Conservation (phyloP, 2,329 filamentous ascomycete species). For the Clonostachys chloroleuca region DNA sequence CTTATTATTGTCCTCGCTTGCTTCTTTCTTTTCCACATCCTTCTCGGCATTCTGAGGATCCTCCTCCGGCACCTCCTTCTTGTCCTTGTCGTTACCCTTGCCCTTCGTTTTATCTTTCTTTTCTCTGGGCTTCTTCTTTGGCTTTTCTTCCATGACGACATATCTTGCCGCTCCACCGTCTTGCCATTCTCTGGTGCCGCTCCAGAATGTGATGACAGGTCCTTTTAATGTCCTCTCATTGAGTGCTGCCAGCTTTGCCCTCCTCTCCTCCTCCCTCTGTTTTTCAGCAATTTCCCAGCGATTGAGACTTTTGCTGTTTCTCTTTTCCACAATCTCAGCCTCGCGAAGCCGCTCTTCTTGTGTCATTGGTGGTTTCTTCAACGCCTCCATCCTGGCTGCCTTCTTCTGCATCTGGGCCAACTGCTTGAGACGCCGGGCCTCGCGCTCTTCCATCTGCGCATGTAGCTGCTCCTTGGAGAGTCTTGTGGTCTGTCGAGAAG, state of each 20-base stretch:
- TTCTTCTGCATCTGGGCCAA: conserved; percentile 63
- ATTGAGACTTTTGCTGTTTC: conserved; percentile 86
- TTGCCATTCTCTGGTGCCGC: conserved; percentile 79
- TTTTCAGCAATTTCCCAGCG: conserved; percentile 93
- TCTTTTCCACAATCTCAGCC: conserved; percentile 76
- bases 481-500: conserved; percentile 52
- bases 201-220: conserved; percentile 89
- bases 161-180: conserved; percentile 43
- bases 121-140: conserved; percentile 52
- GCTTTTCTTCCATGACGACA: conserved; percentile 54
- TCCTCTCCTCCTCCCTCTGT: conserved; percentile 77
- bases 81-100: not conserved
- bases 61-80: not conserved
- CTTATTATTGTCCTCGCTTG: not conserved
- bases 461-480: conserved; percentile 59
- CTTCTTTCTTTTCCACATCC: not conserved
- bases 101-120: conserved; percentile 18
- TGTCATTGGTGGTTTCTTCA: conserved; percentile 77
- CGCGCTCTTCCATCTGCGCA: conserved; percentile 69
- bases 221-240: conserved; percentile 84
- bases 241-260: conserved; percentile 78
- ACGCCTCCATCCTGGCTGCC: conserved; percentile 65
- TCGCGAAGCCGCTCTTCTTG: conserved; percentile 82
- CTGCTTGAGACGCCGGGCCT: conserved; percentile 66
- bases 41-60: too few species aligned